phyloP scores from a whole-genome alignment of 78 protist species.

The Diacronema lutheri region DNA sequence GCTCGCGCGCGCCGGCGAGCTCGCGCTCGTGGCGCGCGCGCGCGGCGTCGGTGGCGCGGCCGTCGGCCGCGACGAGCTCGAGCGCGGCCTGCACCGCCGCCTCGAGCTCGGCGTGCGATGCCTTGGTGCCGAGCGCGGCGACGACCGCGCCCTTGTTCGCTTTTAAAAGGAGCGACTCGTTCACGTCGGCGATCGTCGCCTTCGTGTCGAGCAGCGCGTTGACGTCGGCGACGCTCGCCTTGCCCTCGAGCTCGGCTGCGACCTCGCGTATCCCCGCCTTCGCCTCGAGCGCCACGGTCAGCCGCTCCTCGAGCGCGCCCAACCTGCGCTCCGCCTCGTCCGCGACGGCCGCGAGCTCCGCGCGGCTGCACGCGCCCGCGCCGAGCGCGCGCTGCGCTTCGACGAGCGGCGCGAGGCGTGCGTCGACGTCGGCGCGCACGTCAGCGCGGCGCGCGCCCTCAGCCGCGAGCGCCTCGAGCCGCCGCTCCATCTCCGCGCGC shows the following conservation, averaged over 20 bases:
- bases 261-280: not conserved
- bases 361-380: too few relatives aligned
- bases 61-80: not conserved
- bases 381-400: too few relatives aligned
- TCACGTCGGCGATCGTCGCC: not conserved
- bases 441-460: constrained; percentile 4
- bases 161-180: not conserved
- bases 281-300: not conserved
- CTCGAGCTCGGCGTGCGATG: not conserved
- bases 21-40: not conserved
- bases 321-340: too few relatives aligned
- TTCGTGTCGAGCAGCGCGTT: not conserved
- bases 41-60: not conserved
- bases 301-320: not conserved
- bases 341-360: too few relatives aligned
- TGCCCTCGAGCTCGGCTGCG: not conserved
- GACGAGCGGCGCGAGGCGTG: too few relatives aligned
- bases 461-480: not conserved
- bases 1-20: too few relatives aligned
- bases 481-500: not conserved
- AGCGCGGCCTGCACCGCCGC: not conserved
- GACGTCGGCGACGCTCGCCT: not conserved
- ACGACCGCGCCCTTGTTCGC: not conserved
- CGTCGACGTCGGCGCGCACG: not conserved
- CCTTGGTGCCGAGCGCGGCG: not conserved